Percentiles rank a stretch among this genome's conserved stretches.
These are phyloP conservation scores for Miscanthus lutarioriparius DNA, from an alignment of 176 grass and related monocot species.

Conservation along the genomic window DNA sequence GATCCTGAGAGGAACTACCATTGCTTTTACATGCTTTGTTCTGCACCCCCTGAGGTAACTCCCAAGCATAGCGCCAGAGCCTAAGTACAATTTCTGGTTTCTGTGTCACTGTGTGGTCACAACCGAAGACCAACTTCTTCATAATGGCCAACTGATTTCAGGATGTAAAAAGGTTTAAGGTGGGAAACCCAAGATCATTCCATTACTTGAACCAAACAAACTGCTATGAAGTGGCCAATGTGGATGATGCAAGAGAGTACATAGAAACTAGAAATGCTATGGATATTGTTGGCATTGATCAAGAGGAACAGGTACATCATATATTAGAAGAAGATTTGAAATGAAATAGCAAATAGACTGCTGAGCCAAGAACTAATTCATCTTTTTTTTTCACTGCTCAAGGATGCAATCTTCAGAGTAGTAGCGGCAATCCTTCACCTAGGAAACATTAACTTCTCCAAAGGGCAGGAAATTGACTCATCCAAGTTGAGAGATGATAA, in stretches of 20 bases:
- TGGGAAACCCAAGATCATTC: slow-evolving; percentile 71
- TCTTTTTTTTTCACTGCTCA: slow-evolving; percentile 33
- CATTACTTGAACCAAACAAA: slow-evolving; percentile 95
- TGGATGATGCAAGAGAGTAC: slow-evolving; percentile 92
- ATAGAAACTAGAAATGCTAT: slow-evolving; percentile 91
- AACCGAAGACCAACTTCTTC: slow-evolving; percentile 4
- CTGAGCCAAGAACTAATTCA: slow-evolving; percentile 19
- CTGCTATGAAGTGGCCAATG: slow-evolving; percentile 82
- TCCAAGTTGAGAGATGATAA: slow-evolving; percentile 81
- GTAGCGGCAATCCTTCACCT: slow-evolving; percentile 91
- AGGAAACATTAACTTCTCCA: slow-evolving; percentile 85
- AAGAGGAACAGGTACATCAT: slow-evolving; percentile 77
- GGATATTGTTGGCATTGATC: slow-evolving; percentile 89
- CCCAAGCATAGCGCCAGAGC: neutral
- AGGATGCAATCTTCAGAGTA: slow-evolving; percentile 95
- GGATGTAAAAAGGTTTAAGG: slow-evolving; percentile 91
- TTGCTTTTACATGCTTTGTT: slow-evolving; percentile 96
- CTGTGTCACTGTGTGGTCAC: neutral
- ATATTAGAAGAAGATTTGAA: neutral
- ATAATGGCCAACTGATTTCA: slow-evolving; percentile 36
- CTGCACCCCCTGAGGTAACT: slow-evolving; percentile 88
- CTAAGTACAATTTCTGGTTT: neutral
- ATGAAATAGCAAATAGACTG: neutral
- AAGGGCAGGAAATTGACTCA: slow-evolving; percentile 84
- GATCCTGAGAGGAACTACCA: slow-evolving; percentile 98